Percentiles rank a stretch among this genome's conserved stretches.
Evolutionary conservation across 2,329 filamentous ascomycete species (phyloP).

Genomic region (Colletotrichum sp.): DNA sequence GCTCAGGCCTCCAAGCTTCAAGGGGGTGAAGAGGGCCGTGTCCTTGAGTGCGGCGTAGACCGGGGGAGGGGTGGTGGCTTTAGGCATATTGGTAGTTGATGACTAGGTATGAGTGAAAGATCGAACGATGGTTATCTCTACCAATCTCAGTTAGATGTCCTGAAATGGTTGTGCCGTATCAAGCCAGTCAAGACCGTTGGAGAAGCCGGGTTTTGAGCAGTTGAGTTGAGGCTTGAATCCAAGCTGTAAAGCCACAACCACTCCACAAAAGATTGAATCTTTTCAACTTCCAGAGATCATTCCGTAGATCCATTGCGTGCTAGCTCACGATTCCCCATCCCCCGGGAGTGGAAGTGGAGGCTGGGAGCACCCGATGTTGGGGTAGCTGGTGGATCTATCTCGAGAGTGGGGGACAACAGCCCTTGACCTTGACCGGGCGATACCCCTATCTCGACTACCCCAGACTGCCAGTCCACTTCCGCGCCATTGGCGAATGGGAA

Average conservation of each 20-base stretch:
- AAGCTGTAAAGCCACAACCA: not conserved
- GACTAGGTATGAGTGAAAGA: not conserved
- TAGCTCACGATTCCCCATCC: not conserved
- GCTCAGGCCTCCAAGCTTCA: slow-evolving; percentile 35
- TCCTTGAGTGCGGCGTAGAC: slow-evolving; percentile 7
- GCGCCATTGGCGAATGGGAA: not conserved
- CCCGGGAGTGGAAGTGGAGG: not conserved
- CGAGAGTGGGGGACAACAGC: not conserved
- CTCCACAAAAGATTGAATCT: not conserved
- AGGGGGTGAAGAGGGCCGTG: slow-evolving; percentile 36
- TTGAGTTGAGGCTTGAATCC: not conserved
- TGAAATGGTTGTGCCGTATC: not conserved
- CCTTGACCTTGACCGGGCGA: not conserved
- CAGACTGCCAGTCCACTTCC: not conserved
- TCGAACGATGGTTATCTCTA: not conserved
- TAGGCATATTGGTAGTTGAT: not conserved
- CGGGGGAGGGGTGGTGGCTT: slow-evolving; percentile 10
- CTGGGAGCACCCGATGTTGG: not conserved
- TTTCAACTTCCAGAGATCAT: not conserved
- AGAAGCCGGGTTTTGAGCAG: slow-evolving; percentile 1
- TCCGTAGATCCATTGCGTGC: not conserved
- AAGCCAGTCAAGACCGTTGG: not conserved
- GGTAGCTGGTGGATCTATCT: not conserved
- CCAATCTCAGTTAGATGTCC: not conserved
- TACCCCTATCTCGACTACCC: not conserved